Percentiles rank a stretch among this genome's conserved stretches.
These are phyloP conservation scores for Begonia peltatifolia DNA, from an alignment of 306 rosid species.

Conservation along the genomic window DNA sequence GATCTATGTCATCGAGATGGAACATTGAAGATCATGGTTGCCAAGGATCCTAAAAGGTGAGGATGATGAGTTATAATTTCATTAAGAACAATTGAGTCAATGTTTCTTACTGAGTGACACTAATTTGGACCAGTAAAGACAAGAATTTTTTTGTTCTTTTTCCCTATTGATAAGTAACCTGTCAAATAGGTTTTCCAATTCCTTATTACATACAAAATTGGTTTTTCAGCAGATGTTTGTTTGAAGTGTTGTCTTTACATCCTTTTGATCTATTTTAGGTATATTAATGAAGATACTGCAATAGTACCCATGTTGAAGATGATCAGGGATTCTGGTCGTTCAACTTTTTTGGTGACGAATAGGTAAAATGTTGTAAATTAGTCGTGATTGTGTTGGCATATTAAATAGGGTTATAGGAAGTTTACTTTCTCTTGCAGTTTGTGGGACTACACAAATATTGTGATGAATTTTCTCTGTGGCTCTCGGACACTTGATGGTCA, in stretches of 20 bases:
- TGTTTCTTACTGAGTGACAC: background rate
- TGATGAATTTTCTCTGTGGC: conserved; percentile 82
- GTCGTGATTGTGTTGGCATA: conserved; percentile 6
- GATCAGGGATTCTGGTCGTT: conserved; percentile 85
- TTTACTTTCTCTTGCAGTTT: conserved; percentile 41
- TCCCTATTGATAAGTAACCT: background rate
- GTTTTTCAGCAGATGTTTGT: background rate
- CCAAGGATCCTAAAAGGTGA: conserved; percentile 75
- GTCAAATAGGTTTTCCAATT: background rate
- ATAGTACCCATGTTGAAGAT: conserved; percentile 92
- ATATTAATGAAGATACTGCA: conserved; percentile 57
- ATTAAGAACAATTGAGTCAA: background rate
- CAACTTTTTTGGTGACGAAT: conserved; percentile 92
- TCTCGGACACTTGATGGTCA: conserved; percentile 28
- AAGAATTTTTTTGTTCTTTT: too few species aligned
- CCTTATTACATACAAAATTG: too few species aligned
- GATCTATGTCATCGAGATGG: conserved; percentile 99
- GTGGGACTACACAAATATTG: conserved; percentile 94
- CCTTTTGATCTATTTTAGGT: conserved; percentile 30
- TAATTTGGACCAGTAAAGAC: too few species aligned
- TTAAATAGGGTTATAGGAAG: conserved; percentile 1
- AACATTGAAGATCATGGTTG: conserved; percentile 95
- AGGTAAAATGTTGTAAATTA: conserved; percentile 30
- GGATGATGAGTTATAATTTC: conserved; percentile 10
- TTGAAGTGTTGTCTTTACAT: background rate